These are phyloP conservation scores for Tricholoma bakamatsutake DNA, from an alignment of 768 basidiomycete species.

Conservation along the genomic window DNA sequence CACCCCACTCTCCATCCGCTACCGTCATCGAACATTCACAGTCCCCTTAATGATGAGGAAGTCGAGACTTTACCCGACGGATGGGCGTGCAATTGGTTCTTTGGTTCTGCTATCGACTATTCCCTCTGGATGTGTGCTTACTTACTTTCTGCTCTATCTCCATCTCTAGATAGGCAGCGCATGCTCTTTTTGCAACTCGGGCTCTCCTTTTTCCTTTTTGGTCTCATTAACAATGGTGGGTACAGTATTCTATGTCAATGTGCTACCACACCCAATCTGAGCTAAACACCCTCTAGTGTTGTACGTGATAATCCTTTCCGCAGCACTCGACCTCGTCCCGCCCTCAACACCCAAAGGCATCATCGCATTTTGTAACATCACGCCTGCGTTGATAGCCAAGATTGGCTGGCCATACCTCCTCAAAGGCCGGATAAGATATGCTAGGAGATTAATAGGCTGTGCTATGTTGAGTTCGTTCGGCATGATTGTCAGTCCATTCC, in stretches of 20 bases:
- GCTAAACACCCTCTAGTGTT: slow-evolving; percentile 46
- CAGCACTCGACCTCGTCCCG: slow-evolving; percentile 91
- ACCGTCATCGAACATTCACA: neutral
- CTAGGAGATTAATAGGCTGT: slow-evolving; percentile 67
- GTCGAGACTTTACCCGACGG: neutral
- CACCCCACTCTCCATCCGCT: neutral
- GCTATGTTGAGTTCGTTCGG: slow-evolving; percentile 70
- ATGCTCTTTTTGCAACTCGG: slow-evolving; percentile 34
- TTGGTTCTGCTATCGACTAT: neutral
- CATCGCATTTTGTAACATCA: slow-evolving; percentile 93
- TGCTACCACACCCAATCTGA: neutral
- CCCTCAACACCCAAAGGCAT: slow-evolving; percentile 91
- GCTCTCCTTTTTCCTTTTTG: slow-evolving; percentile 84
- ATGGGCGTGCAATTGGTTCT: neutral
- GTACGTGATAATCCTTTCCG: slow-evolving; percentile 95
- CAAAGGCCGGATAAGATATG: slow-evolving; percentile 81
- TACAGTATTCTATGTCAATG: slow-evolving; percentile 1
- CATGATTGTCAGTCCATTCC: slow-evolving; percentile 65
- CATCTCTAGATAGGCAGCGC: slow-evolving; percentile 8
- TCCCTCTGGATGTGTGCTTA: neutral
- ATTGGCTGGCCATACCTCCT: slow-evolving; percentile 89
- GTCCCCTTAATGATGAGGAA: neutral
- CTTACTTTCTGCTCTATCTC: neutral
- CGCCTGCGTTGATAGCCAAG: slow-evolving; percentile 82
- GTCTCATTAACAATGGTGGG: slow-evolving; percentile 86